A percentile compares a stretch with the other conserved stretches of the same genome.
phyloP scores from a whole-genome alignment of 1,139 yeast genomes.

The Magnusiomyces fungicola region DNA sequence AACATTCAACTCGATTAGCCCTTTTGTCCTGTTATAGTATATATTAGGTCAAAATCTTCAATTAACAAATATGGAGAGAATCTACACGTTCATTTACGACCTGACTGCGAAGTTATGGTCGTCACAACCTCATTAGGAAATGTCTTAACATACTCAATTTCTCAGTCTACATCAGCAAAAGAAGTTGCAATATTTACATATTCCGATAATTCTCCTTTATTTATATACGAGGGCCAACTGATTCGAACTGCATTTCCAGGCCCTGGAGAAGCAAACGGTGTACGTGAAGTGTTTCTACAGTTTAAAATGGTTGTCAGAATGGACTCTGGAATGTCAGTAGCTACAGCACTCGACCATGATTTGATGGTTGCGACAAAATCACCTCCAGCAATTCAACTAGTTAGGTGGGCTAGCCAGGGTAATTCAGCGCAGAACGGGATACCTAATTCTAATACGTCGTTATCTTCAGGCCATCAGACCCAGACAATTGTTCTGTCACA shows the following conservation, averaged over 20 bases:
- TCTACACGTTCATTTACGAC: constrained; percentile 26
- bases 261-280: constrained; percentile 37
- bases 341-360: constrained; percentile 28
- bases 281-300: constrained; percentile 30
- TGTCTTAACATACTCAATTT: constrained; percentile 26
- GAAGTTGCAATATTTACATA: constrained; percentile 15
- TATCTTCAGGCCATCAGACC: constrained; percentile 16
- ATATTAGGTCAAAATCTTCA: constrained; percentile 26
- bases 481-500: constrained; percentile 21
- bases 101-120: constrained; percentile 30
- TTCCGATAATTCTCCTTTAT: constrained; percentile 15
- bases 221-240: constrained; percentile 16
- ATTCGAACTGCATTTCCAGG: constrained; percentile 30
- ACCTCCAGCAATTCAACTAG: constrained; percentile 29
- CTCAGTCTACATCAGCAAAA: constrained; percentile 15
- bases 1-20: constrained; percentile 17
- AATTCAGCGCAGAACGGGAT: constrained; percentile 2
- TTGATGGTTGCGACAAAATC: constrained; percentile 27
- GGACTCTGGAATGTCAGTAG: constrained; percentile 28
- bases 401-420: constrained; percentile 24
- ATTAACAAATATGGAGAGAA: constrained; percentile 28
- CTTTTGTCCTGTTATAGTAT: constrained; percentile 31
- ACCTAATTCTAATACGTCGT: too few relatives aligned
- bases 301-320: constrained; percentile 25
- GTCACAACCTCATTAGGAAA: constrained; percentile 29